phyloP scores from a whole-genome alignment of 306 rosid genomes.

The Styphnolobium japonicum region DNA sequence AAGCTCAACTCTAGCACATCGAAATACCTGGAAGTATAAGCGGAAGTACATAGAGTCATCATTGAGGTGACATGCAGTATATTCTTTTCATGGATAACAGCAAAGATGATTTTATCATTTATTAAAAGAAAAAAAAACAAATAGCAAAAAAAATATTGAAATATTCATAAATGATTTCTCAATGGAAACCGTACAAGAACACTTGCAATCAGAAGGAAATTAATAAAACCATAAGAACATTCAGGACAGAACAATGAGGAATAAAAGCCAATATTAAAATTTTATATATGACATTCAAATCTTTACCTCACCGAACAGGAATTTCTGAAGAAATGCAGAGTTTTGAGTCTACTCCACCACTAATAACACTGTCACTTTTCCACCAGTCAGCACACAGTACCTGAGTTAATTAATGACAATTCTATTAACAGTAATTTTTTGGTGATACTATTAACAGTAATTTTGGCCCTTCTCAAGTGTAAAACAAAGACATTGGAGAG shows the following conservation, averaged over 20 bases:
- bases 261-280: background rate
- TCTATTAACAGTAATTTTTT: background rate
- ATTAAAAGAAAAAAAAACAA: background rate
- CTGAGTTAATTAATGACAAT: conserved; percentile 36
- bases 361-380: conserved; percentile 66
- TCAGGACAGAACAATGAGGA: background rate
- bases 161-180: background rate
- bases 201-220: background rate
- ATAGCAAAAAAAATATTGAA: background rate
- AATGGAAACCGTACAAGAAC: background rate
- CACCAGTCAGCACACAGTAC: conserved; percentile 94
- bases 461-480: background rate
- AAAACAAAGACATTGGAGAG: background rate
- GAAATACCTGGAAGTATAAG: background rate
- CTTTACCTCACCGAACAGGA: conserved; percentile 44
- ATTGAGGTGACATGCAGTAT: background rate
- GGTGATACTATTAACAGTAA: background rate
- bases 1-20: background rate
- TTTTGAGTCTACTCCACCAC: conserved; percentile 91
- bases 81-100: background rate
- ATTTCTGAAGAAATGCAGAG: conserved; percentile 75
- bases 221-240: background rate
- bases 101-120: background rate
- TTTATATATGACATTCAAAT: background rate
- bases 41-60: background rate